phyloP scores from a whole-genome alignment of 495 filamentous ascomycete species.

The Achaetomiella virescens region DNA sequence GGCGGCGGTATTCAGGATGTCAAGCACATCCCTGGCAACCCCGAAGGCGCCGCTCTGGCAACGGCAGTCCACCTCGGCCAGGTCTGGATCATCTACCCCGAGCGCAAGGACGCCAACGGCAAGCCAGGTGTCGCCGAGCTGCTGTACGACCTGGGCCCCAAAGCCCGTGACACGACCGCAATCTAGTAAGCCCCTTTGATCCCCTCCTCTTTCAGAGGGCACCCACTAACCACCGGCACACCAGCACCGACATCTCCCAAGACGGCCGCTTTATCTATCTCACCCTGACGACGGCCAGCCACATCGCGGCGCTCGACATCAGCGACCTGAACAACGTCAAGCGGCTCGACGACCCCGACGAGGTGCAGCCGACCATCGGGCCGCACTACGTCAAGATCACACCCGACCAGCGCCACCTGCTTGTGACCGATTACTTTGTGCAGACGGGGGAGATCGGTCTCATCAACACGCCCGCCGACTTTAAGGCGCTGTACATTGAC shows the following conservation, averaged over 20 bases:
- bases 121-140: slow-evolving; percentile 52
- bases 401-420: slow-evolving; percentile 56
- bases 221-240: background rate
- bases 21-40: slow-evolving; percentile 59
- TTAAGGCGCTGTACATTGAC: slow-evolving; percentile 57
- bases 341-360: slow-evolving; percentile 54
- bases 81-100: slow-evolving; percentile 61
- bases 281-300: slow-evolving; percentile 56
- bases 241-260: slow-evolving; percentile 48
- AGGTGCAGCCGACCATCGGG: slow-evolving; percentile 52
- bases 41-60: slow-evolving; percentile 52
- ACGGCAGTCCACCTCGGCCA: slow-evolving; percentile 57
- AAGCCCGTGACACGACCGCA: slow-evolving; percentile 50
- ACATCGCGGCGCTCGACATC: slow-evolving; percentile 60
- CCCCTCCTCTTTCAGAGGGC: background rate
- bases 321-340: slow-evolving; percentile 53
- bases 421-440: slow-evolving; percentile 61
- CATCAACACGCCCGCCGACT: slow-evolving; percentile 58
- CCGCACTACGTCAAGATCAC: slow-evolving; percentile 61
- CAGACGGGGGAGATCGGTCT: slow-evolving; percentile 56
- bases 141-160: slow-evolving; percentile 52
- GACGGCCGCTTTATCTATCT: slow-evolving; percentile 56
- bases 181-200: slow-evolving; percentile 38
- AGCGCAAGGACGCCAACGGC: slow-evolving; percentile 46
- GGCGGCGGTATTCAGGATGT: slow-evolving; percentile 59